These are phyloP conservation scores for Ligustrum vulgare DNA, from an alignment of 257 asterid species.

Conservation along the genomic window DNA sequence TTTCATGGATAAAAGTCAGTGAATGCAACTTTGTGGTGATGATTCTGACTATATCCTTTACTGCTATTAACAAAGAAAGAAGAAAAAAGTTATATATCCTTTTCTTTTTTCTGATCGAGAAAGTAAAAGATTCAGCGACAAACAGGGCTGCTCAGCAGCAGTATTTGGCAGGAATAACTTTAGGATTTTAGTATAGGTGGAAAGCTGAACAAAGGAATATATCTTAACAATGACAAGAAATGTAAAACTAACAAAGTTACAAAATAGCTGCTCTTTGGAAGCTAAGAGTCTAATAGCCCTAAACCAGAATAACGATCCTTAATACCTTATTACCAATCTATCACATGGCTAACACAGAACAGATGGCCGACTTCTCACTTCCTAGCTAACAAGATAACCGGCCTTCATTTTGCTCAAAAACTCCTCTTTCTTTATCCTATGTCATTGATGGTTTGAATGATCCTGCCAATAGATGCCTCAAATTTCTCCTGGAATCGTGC, in stretches of 20 bases:
- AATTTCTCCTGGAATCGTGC: background rate
- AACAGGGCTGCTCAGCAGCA: background rate
- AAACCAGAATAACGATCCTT: background rate
- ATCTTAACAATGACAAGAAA: background rate
- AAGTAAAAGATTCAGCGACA: slow-evolving; percentile 20
- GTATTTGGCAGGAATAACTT: background rate
- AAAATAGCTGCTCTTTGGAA: background rate
- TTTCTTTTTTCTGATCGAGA: slow-evolving; percentile 24
- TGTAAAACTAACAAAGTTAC: background rate
- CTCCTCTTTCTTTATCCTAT: too few species aligned
- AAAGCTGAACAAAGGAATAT: background rate
- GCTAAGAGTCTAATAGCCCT: background rate
- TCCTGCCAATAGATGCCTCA: background rate
- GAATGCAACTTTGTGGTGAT: slow-evolving; percentile 11
- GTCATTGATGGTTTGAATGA: background rate
- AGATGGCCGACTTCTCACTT: background rate
- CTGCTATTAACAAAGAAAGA: slow-evolving; percentile 3
- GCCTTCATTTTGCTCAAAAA: too few species aligned
- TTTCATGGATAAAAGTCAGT: slow-evolving; percentile 19
- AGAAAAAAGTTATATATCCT: slow-evolving; percentile 21
- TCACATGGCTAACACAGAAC: background rate
- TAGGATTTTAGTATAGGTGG: background rate
- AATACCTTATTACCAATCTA: background rate
- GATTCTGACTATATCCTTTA: slow-evolving; percentile 28
- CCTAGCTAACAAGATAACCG: too few species aligned